Percentiles rank a stretch among this genome's conserved stretches.
Evolutionary conservation across 768 basidiomycete genomes (phyloP).

Genomic region (Lyophyllum semitale): DNA sequence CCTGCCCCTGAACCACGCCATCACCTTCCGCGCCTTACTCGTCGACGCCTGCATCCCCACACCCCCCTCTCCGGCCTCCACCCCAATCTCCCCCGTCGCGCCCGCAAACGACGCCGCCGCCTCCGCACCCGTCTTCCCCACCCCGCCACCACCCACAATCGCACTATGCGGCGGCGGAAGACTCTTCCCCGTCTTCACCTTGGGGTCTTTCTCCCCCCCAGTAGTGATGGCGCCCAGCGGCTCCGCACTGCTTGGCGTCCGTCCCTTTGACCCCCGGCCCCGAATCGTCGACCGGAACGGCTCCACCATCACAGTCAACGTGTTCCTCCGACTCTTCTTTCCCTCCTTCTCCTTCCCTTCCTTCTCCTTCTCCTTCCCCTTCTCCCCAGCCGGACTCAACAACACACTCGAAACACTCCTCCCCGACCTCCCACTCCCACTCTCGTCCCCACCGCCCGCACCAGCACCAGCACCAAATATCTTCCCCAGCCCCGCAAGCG

Average conservation of each 20-base stretch:
- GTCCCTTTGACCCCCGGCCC: constrained; percentile 35
- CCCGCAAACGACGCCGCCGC: constrained; percentile 16
- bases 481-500: constrained; percentile 69
- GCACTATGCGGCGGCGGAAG: constrained; percentile 13
- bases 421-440: constrained; percentile 31
- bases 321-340: constrained; percentile 76
- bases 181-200: constrained; percentile 5
- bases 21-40: constrained; percentile 92
- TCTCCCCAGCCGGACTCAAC: constrained; percentile 24
- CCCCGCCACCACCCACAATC: constrained; percentile 1
- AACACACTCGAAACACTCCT: constrained; percentile 21
- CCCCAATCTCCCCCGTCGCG: constrained; percentile 30
- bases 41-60: constrained; percentile 65
- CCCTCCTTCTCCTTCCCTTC: constrained; percentile 30
- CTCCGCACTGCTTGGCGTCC: constrained; percentile 30
- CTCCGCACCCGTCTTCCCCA: constrained; percentile 13
- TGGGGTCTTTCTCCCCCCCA: not conserved
- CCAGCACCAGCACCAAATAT: constrained; percentile 51
- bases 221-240: constrained; percentile 2
- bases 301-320: constrained; percentile 86
- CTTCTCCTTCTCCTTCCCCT: constrained; percentile 14
- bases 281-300: constrained; percentile 63
- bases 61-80: constrained; percentile 17
- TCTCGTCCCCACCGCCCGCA: constrained; percentile 18
- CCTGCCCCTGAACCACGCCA: constrained; percentile 95